These are phyloP conservation scores for Pythium monospermum DNA, from an alignment of 352 stramenopile species.

Conservation along the genomic window DNA sequence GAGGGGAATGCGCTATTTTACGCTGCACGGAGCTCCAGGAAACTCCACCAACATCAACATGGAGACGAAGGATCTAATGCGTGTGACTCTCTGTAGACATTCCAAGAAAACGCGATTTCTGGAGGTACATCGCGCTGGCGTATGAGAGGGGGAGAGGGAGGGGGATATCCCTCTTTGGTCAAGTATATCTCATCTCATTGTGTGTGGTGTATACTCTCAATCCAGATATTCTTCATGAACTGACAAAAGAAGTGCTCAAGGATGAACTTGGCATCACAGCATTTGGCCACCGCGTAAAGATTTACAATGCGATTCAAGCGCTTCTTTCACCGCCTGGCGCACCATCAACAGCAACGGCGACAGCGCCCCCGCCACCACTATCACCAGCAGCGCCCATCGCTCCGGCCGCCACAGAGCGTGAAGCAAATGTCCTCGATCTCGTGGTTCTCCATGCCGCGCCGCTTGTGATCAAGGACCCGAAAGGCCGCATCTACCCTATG, in stretches of 20 bases:
- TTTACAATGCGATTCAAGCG: conserved; percentile 50
- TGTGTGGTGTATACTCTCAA: neutral
- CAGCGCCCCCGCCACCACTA: neutral
- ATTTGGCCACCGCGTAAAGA: conserved; percentile 56
- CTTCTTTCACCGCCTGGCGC: conserved; percentile 15
- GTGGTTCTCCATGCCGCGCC: conserved; percentile 77
- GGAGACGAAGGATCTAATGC: too few relatives aligned
- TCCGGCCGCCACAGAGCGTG: conserved; percentile 13
- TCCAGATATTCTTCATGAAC: conserved; percentile 50
- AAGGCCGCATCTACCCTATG: conserved; percentile 71
- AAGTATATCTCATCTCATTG: neutral
- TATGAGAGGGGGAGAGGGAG: too few relatives aligned
- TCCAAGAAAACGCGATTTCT: conserved; percentile 21
- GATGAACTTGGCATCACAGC: conserved; percentile 57
- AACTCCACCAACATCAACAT: too few relatives aligned
- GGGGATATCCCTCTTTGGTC: too few relatives aligned
- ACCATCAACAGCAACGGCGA: neutral
- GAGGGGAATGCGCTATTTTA: neutral
- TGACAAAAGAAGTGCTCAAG: conserved; percentile 58
- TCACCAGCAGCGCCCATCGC: neutral
- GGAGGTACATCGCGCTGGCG: conserved; percentile 10
- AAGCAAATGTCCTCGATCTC: conserved; percentile 61
- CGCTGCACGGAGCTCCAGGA: too few relatives aligned
- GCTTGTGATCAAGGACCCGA: conserved; percentile 71
- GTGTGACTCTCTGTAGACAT: too few relatives aligned